These are phyloP conservation scores for Debaryomycetaceae sp. DNA, from an alignment of 1,139 yeast genomes.

Conservation along the genomic window DNA sequence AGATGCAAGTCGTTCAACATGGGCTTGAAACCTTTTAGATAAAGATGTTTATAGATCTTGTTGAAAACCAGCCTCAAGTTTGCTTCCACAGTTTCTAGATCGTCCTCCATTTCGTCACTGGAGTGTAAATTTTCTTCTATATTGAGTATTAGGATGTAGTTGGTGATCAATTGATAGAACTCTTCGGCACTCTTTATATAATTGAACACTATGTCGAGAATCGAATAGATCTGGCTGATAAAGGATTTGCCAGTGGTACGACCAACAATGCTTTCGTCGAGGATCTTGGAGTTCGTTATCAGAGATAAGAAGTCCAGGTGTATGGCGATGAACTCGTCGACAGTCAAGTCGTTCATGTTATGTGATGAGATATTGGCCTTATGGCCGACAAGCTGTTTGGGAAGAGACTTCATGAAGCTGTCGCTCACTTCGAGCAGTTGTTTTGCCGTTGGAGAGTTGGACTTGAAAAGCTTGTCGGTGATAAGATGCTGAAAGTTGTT, in stretches of 20 bases:
- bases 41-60: slow-evolving; percentile 24
- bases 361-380: slow-evolving; percentile 3
- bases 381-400: slow-evolving; percentile 1
- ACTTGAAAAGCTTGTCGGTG: slow-evolving; percentile 19
- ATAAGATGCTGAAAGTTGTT: slow-evolving; percentile 32
- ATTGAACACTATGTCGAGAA: slow-evolving; percentile 40
- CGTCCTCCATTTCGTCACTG: slow-evolving; percentile 16
- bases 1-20: slow-evolving; percentile 18
- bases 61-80: slow-evolving; percentile 24
- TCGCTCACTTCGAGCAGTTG: slow-evolving; percentile 4
- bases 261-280: slow-evolving; percentile 35
- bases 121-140: slow-evolving; percentile 13
- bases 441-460: slow-evolving; percentile 1
- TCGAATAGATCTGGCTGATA: slow-evolving; percentile 43
- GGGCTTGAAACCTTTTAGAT: slow-evolving; percentile 18
- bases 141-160: slow-evolving; percentile 26
- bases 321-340: slow-evolving; percentile 45
- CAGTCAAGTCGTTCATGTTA: slow-evolving; percentile 29
- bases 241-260: slow-evolving; percentile 36
- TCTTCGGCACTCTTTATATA: slow-evolving; percentile 48
- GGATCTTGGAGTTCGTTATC: slow-evolving; percentile 39
- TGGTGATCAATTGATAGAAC: slow-evolving; percentile 30
- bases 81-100: slow-evolving; percentile 23
- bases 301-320: slow-evolving; percentile 39
- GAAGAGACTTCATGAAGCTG: slow-evolving; percentile 3